Evolutionary conservation across 306 rosid species (phyloP), one percentile per base, ranked within the genome.

Genomic region (Cucurbita ficifolia): DNA sequence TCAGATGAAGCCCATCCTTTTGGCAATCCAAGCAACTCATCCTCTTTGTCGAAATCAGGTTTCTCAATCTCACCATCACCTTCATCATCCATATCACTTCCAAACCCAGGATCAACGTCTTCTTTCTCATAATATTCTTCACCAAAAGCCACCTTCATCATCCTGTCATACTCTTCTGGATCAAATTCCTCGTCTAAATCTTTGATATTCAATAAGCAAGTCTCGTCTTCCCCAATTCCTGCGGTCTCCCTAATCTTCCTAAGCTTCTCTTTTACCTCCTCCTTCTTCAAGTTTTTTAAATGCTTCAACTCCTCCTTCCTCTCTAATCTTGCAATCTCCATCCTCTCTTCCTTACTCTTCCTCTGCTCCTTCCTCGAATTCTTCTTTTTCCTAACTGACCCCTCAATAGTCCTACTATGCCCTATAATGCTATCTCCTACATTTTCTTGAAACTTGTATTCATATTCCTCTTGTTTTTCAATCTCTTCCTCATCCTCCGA

Each of bases 301-400:
- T 82, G 92, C 63, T 89, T 91, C 86, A 94, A 76, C 77, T 94
- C 99, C 86, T 89, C 97, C 81, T 91, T 92, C 87, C 92, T 86
- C 87, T 88, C 97, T 76, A 84, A 76, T 82, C 81, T 86, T 8
- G 87, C 91, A 70, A 83, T 81, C 83, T 86, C 96, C 89, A 85
- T 85, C 76, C 96, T 89, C 85, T 94, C 96, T 75, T 94, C 95
- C 83, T 91, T 94, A 71, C 81, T 87, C 85, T 86, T 89, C 76
- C 99, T 81, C 85, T 89, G 96, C 80, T 90, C 91, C 80, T 86
- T 91, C 82, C 97, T 89, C 0, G 92, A 68, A 62, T 88, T 87
- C 45, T 76, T 81, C 86, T 85, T 89, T 86, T 94, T 90, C 87
- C 99, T 89, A 76, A 89, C 99, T 0, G 97, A 82, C 21, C 89